Evolutionary conservation across 345 rosid species (phyloP).

Genomic region (Camelina laxa): DNA sequence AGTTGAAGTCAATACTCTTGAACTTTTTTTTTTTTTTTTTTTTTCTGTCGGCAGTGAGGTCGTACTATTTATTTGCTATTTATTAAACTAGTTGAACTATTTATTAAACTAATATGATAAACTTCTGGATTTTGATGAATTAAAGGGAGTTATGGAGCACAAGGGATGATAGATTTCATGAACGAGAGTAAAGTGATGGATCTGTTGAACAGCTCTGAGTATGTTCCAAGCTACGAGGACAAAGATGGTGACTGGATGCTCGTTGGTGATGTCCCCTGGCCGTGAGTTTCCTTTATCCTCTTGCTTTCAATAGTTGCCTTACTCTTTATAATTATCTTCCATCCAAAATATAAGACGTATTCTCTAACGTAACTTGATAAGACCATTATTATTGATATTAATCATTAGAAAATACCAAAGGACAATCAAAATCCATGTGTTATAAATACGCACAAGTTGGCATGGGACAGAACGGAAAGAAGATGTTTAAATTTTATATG

Average conservation of each 20-base stretch:
- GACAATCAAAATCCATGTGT: slow-evolving; percentile 28
- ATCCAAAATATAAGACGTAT: neutral
- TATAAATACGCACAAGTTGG: slow-evolving; percentile 36
- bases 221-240: slow-evolving; percentile 93
- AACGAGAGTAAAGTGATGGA: slow-evolving; percentile 93
- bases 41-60: neutral
- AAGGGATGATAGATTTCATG: slow-evolving; percentile 95
- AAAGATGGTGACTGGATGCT: slow-evolving; percentile 99
- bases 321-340: neutral
- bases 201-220: slow-evolving; percentile 82
- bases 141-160: slow-evolving; percentile 41
- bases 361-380: neutral
- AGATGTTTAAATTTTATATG: neutral
- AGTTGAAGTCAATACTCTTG: neutral
- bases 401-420: slow-evolving; percentile 6
- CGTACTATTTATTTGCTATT: neutral
- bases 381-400: neutral
- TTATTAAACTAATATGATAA: neutral
- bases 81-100: too few relatives aligned
- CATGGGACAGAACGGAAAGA: slow-evolving; percentile 26
- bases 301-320: neutral
- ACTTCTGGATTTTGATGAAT: neutral
- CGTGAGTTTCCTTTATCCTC: slow-evolving; percentile 26
- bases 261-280: slow-evolving; percentile 85
- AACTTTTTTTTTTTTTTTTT: neutral